Conservation (phyloP, 306 rosid genomes). For the Acacia crassicarpa region DNA sequence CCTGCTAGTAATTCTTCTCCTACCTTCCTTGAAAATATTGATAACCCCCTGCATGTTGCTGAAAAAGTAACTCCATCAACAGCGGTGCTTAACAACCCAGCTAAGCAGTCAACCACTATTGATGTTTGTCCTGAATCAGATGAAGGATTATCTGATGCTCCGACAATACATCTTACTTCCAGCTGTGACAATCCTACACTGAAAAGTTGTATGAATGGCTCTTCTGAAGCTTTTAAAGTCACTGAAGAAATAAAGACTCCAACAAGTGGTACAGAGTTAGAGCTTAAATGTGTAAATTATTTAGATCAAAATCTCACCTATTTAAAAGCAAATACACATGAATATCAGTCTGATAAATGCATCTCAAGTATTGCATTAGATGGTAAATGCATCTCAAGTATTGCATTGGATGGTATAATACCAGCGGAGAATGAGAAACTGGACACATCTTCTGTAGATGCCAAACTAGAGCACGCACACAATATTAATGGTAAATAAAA, state of each 20-base stretch:
- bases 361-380: slow-evolving; percentile 26
- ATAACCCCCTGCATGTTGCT: slow-evolving; percentile 21
- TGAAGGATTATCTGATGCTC: slow-evolving; percentile 32
- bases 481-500: slow-evolving; percentile 36
- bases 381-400: slow-evolving; percentile 23
- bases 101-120: slow-evolving; percentile 31
- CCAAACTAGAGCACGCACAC: slow-evolving; percentile 22
- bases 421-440: slow-evolving; percentile 28
- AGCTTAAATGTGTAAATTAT: slow-evolving; percentile 14
- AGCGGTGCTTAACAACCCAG: slow-evolving; percentile 26
- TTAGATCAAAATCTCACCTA: slow-evolving; percentile 21
- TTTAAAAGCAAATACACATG: slow-evolving; percentile 29
- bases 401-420: slow-evolving; percentile 25
- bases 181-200: slow-evolving; percentile 16
- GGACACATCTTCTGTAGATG: slow-evolving; percentile 15
- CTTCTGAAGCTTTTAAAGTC: slow-evolving; percentile 28
- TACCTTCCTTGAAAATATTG: slow-evolving; percentile 26
- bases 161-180: slow-evolving; percentile 17
- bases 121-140: slow-evolving; percentile 33
- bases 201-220: slow-evolving; percentile 21
- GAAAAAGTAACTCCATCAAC: slow-evolving; percentile 34
- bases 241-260: slow-evolving; percentile 28
- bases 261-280: slow-evolving; percentile 24
- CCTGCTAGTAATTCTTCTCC: slow-evolving; percentile 39
- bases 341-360: slow-evolving; percentile 26